Evolutionary conservation across 2,329 filamentous ascomycete species (phyloP), one percentile per base, ranked within the genome.

Genomic region (Fusarium keratoplasticum): DNA sequence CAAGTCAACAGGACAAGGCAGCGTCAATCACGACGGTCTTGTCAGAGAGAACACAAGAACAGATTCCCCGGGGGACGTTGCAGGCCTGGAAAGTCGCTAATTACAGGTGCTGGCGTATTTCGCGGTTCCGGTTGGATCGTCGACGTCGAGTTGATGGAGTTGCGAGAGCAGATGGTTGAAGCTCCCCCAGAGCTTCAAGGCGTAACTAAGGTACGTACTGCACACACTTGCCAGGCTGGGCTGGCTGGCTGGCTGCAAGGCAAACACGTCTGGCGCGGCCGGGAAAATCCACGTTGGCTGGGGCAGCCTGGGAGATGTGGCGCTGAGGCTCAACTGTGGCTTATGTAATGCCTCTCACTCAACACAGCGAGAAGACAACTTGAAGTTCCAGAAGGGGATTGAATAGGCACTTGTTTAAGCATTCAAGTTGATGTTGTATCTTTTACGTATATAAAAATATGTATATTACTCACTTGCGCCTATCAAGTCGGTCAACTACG

Each of bases 211-310:
- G 73, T 71, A 78, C 75, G 75, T 76, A 77, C 64, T 29, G 25
- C 25, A 27, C 25, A 72, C 40, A 25, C 64, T 42, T 63, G 50
- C 47, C 35, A 60, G 55, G 38, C 58, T 55, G 58, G 47, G 47
- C 18, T 14, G 44, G 44, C 44, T 54, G 59, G 67, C 64, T 71
- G 57, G 67, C 64, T 71, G 75, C 80, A 83, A 84, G 83, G 83
- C 83, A 84, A 84, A 84, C 83, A 83, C 79, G 76, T 82, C 82
- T 84, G 82, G 82, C 83, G 83, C 78, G 81, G 80, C 81, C 80
- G 57, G 54, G 74, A 70, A 76, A 68, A 73, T 74, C 75, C 66
- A 77, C 75, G 75, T 70, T 61, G 69, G 50, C 64, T 66, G 42
- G 65, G 58, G 72, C 20, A 72, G 72, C 69, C 72, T 73, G 42